Base-by-base conservation (phyloP, 192 early-diverging fungal genomes). In the Gigaspora rosea region DNA sequence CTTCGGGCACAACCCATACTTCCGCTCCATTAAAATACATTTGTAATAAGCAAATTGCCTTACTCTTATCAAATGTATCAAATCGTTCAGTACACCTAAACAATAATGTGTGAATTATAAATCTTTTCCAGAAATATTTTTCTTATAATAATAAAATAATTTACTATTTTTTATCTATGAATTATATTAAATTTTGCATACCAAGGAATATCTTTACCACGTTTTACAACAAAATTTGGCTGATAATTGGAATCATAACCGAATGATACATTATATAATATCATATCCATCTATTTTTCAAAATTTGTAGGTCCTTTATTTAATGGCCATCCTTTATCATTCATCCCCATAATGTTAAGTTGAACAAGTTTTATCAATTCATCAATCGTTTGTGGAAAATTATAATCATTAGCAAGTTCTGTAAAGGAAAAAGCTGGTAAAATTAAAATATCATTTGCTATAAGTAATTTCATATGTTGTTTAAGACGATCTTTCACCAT, bases 241-340 rank as follows among this genome's bases (percentile, higher is more conserved):
- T 85, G 80, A 70, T 87, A 89, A 59, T 85, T 83, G 6, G 86
- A 79, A 57, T 89, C 88, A 52, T 86, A 89, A 57, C 85, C 82
- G 0, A 41, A 41, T 2, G 65, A 78, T 15, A 87, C 80, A 0
- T 82, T 76, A 57, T 86, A 86, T 46, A 87, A 20, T 1, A 77
- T 75, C 15, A 78, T 81, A 7, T 78, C 77, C 2, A 77, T 81
- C 86, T 86, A 89, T 33, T 73, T 77, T 20, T 82, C 83, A 68
- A 75, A 82, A 75, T 85, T 77, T 1, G 87, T 86, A 8, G 86
- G 86, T 1, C 88, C 82, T n/a, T 78, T 80, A 46, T 84, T 86
- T 10, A 82, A 46, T 70, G 87, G 81, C 84, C 85, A 89, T 11
- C 86, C 85, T 22, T 82, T 86, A 66, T 89, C 86, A 41, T 72